phyloP scores from a whole-genome alignment of 805 yeast species.

The Candida cerambycidarum region DNA sequence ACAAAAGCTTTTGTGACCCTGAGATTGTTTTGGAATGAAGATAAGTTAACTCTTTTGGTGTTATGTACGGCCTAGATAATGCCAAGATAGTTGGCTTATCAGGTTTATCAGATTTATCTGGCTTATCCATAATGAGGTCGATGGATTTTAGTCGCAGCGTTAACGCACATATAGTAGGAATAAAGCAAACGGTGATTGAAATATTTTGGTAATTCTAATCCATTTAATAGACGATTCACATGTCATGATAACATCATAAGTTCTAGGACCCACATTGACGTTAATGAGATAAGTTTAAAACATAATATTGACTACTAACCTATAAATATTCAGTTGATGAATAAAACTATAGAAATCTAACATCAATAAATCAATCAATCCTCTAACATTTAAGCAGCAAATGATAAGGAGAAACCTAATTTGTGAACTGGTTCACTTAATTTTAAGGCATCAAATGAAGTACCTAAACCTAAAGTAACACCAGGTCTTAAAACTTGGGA shows the following conservation, averaged over 20 bases:
- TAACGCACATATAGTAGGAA: not conserved
- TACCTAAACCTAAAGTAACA: constrained; percentile 95
- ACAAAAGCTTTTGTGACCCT: constrained; percentile 43
- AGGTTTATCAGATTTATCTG: constrained; percentile 18
- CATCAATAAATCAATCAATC: not conserved
- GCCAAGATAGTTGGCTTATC: constrained; percentile 27
- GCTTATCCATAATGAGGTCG: constrained; percentile 12
- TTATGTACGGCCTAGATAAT: constrained; percentile 61
- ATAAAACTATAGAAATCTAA: constrained; percentile 2
- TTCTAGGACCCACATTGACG: not conserved
- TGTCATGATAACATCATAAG: no score
- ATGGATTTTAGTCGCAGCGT: constrained; percentile 1
- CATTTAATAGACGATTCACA: no score
- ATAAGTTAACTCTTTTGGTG: constrained; percentile 50
- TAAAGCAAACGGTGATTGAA: not conserved
- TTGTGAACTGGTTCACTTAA: constrained; percentile 96
- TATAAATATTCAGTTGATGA: constrained; percentile 10
- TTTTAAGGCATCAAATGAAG: constrained; percentile 93
- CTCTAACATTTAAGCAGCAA: constrained; percentile 65
- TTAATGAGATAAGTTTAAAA: not conserved
- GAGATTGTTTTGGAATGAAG: constrained; percentile 54
- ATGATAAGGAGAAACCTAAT: constrained; percentile 92
- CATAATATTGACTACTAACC: constrained; percentile 5
- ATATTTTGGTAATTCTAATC: not conserved
- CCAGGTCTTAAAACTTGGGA: constrained; percentile 95